Evolutionary conservation across 345 rosid genomes (phyloP), one percentile per base, ranked within the genome.

Genomic region (Excoecaria cochinchinensis): DNA sequence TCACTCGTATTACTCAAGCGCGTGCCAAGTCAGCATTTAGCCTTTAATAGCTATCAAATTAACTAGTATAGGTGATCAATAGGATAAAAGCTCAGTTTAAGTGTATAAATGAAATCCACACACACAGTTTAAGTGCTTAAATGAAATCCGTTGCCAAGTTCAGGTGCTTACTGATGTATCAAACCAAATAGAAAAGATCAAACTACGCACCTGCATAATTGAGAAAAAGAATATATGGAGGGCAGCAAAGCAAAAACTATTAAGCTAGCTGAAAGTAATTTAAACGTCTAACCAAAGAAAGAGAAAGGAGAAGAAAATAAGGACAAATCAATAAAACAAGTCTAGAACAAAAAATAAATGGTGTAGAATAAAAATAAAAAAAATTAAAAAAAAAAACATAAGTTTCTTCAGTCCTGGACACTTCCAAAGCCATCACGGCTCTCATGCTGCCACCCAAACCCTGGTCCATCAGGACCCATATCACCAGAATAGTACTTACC

Each of bases 401-500:
- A 36, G 25, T 50, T 64, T 68, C 59, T 70, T 83, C 87, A 88
- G 19, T 89, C 92, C 58, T 85, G 90, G 77, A 85, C 66, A 69
- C 76, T 81, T 62, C 90, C 94, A 57, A 80, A 87, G 21, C 91
- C 84, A 74, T 90, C 97, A 44, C 82, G 94, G 61, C 84, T 89
- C 81, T 91, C 95, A 64, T 89, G 93, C 64, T 84, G 89, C 96
- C 97, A 94, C 47, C 94, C 92, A 46, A 78, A 90, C 72, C 82
- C 85, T 65, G 82, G 95, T 44, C 87, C 82, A 5, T 90, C 97
- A 81, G 84, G 86, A 68, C 87, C 83, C 82, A 83, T 76, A 42
- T 88, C 89, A 38, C 85, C 80, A 0, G 82, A 61, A 73, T 84
- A 87, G 74, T 85, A 89, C 68, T 87, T 85, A 24, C 91, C 92